Percentiles rank a stretch among this genome's conserved stretches.
phyloP scores from a whole-genome alignment of 2,329 filamentous ascomycete genomes.

The Pseudofabraea citricarpa region DNA sequence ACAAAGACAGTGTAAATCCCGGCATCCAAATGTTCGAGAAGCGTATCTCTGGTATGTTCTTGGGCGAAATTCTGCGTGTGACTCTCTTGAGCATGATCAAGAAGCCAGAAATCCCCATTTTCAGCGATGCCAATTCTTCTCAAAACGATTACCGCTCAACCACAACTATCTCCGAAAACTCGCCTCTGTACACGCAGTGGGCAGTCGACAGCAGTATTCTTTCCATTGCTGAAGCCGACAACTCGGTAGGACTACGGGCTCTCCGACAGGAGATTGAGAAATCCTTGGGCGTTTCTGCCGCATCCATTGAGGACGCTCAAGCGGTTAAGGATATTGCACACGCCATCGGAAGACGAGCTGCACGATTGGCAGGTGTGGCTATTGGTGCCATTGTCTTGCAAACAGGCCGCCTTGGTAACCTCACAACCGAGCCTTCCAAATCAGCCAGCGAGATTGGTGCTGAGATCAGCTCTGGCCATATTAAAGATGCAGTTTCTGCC shows the following conservation, averaged over 20 bases:
- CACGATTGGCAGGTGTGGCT: constrained; percentile 80
- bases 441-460: constrained; percentile 19
- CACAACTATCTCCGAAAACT: constrained; percentile 60
- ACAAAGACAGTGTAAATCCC: constrained; percentile 79
- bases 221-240: constrained; percentile 80
- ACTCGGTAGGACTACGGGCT: constrained; percentile 63
- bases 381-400: constrained; percentile 81
- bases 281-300: constrained; percentile 69
- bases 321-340: constrained; percentile 79
- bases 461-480: constrained; percentile 21
- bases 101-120: constrained; percentile 62
- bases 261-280: constrained; percentile 76
- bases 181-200: constrained; percentile 73
- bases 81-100: constrained; percentile 69
- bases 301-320: constrained; percentile 78
- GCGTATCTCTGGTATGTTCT: constrained; percentile 95
- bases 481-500: constrained; percentile 17
- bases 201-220: constrained; percentile 88
- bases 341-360: constrained; percentile 83
- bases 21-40: constrained; percentile 99
- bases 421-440: constrained; percentile 12
- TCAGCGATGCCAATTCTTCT: constrained; percentile 70
- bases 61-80: constrained; percentile 86
- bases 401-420: constrained; percentile 59
- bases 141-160: constrained; percentile 66